Evolutionary conservation across 495 filamentous ascomycete genomes (phyloP).

Genomic region (Lasiosphaeriaceae sp.): DNA sequence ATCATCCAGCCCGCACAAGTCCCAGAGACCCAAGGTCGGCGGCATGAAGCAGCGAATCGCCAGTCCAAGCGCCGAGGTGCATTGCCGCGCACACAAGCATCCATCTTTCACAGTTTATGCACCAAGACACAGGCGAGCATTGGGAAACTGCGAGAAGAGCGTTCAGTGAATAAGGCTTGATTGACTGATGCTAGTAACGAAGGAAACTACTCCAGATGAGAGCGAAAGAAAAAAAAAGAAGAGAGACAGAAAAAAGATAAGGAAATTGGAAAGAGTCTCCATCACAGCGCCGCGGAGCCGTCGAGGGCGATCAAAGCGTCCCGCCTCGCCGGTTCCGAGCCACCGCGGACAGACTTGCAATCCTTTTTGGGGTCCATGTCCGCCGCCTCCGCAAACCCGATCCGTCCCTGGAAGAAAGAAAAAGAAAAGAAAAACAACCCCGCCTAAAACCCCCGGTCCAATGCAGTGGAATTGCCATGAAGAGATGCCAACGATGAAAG

Average conservation of each 20-base stretch:
- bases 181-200: constrained; percentile 29
- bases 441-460: constrained; percentile 12
- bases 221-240: constrained; percentile 9
- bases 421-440: constrained; percentile 2
- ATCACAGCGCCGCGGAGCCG: not conserved
- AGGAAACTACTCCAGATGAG: constrained; percentile 1
- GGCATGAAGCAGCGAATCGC: constrained; percentile 10
- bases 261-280: not conserved
- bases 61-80: constrained; percentile 1
- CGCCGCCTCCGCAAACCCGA: constrained; percentile 11
- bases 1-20: not conserved
- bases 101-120: not conserved
- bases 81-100: not conserved
- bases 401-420: constrained; percentile 6
- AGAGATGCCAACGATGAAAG: not conserved
- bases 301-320: not conserved
- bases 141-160: not conserved
- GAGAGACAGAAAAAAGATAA: constrained; percentile 2
- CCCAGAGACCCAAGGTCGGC: not conserved
- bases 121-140: not conserved
- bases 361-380: constrained; percentile 14
- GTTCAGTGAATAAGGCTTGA: constrained; percentile 26
- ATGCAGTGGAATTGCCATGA: constrained; percentile 9
- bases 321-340: not conserved
- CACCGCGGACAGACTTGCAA: constrained; percentile 6